phyloP scores from a whole-genome alignment of 2,329 filamentous ascomycete genomes.

The Huntiella savannae region DNA sequence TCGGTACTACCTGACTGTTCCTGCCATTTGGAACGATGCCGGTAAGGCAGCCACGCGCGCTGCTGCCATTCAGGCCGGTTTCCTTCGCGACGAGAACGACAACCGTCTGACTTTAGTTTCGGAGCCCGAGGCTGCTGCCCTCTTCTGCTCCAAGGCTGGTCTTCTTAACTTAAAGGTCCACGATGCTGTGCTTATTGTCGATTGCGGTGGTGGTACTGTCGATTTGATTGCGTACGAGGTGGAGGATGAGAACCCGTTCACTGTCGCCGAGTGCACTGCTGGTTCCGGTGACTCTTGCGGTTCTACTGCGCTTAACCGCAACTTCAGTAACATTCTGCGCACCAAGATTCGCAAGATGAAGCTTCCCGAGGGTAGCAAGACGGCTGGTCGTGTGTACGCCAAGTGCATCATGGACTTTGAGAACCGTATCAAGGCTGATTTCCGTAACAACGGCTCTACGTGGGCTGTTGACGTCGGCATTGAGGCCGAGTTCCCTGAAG shows the following conservation, averaged over 20 bases:
- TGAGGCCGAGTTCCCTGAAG: conserved; percentile 93
- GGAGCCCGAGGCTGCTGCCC: conserved; percentile 87
- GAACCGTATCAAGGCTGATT: conserved; percentile 98
- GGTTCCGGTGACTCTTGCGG: conserved; percentile 95
- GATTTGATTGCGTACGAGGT: conserved; percentile 98
- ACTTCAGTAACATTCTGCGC: conserved; percentile 93
- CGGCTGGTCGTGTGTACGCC: conserved; percentile 91
- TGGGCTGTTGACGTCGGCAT: conserved; percentile 98
- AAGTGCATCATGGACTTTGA: conserved; percentile 99
- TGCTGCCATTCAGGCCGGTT: conserved; percentile 90
- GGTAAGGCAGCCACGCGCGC: conserved; percentile 92
- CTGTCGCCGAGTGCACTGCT: conserved; percentile 89
- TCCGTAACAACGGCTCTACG: conserved; percentile 97
- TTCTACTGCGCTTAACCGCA: conserved; percentile 92
- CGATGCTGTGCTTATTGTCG: conserved; percentile 93
- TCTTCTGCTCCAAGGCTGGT: conserved; percentile 95
- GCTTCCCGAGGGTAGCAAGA: conserved; percentile 87
- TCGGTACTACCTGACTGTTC: conserved; percentile 93
- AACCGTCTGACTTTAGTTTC: conserved; percentile 88
- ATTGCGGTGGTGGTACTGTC: conserved; percentile 94
- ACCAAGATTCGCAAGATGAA: conserved; percentile 99
- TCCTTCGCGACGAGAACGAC: conserved; percentile 92
- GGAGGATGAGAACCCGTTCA: conserved; percentile 92
- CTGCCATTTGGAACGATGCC: conserved; percentile 97
- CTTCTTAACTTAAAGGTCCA: conserved; percentile 94